Percentiles rank a stretch among this genome's conserved stretches.
Conservation (phyloP, 805 yeast species). For the Ogataea paraovalis region DNA sequence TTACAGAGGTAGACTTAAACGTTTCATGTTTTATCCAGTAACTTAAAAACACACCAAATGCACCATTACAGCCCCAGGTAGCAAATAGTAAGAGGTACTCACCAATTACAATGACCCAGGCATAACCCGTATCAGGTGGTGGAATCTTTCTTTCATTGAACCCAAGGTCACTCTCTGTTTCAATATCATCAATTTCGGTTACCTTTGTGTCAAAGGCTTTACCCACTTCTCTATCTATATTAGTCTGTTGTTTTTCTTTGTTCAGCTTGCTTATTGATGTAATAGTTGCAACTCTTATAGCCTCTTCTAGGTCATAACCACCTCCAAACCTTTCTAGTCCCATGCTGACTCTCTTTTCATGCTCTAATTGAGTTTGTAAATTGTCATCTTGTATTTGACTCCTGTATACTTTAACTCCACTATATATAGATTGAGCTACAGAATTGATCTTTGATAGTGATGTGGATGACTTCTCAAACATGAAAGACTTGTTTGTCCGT, state of each 20-base stretch:
- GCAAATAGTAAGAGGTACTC: conserved; percentile 40
- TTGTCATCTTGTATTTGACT: conserved; percentile 25
- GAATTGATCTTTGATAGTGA: conserved; percentile 8
- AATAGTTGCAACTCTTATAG: conserved; percentile 20
- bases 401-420: conserved; percentile 10
- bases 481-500: background rate
- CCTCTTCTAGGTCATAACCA: conserved; percentile 23
- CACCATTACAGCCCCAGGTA: conserved; percentile 66
- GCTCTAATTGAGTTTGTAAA: conserved; percentile 12
- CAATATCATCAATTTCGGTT: conserved; percentile 2
- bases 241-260: background rate
- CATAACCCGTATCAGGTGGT: conserved; percentile 53
- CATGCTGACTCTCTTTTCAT: conserved; percentile 5
- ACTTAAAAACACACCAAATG: conserved; percentile 56
- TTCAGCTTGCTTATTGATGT: background rate
- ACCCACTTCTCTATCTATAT: too few species aligned
- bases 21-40: conserved; percentile 44
- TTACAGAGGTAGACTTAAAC: conserved; percentile 46
- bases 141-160: conserved; percentile 21
- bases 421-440: conserved; percentile 6
- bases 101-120: conserved; percentile 50
- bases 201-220: background rate
- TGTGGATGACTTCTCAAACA: background rate
- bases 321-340: conserved; percentile 16
- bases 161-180: conserved; percentile 7